phyloP scores from a whole-genome alignment of 192 early-diverging fungal genomes.

The Diversispora epigaea region DNA sequence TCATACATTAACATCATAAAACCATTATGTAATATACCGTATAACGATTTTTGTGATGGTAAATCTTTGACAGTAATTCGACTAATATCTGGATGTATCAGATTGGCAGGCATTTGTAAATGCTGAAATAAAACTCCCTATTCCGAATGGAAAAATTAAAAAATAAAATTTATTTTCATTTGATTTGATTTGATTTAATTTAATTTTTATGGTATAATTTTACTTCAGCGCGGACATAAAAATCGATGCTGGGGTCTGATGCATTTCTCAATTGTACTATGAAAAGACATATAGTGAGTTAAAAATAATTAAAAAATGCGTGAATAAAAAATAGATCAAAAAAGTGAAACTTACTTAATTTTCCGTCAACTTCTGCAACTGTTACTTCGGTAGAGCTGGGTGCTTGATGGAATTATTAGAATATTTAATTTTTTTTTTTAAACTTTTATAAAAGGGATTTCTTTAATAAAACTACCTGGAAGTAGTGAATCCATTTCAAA shows the following conservation, averaged over 20 bases:
- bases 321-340: not conserved
- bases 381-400: not conserved
- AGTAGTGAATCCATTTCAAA: no score
- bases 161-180: not conserved
- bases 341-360: not conserved
- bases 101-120: not conserved
- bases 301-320: not conserved
- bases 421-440: no score
- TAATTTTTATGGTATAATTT: not conserved
- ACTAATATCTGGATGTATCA: not conserved
- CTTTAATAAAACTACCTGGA: no score
- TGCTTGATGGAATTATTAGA: not conserved
- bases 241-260: not conserved
- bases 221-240: not conserved
- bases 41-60: not conserved
- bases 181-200: not conserved
- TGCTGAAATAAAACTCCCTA: conserved; percentile 2
- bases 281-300: not conserved
- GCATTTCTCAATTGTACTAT: not conserved
- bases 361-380: conserved; percentile 22
- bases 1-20: no score
- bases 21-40: no score
- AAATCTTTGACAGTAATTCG: not conserved
- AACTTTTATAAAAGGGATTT: no score
- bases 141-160: not conserved